phyloP scores from a whole-genome alignment of 352 stramenopile genomes.

The Globisporangium orthogonon region DNA sequence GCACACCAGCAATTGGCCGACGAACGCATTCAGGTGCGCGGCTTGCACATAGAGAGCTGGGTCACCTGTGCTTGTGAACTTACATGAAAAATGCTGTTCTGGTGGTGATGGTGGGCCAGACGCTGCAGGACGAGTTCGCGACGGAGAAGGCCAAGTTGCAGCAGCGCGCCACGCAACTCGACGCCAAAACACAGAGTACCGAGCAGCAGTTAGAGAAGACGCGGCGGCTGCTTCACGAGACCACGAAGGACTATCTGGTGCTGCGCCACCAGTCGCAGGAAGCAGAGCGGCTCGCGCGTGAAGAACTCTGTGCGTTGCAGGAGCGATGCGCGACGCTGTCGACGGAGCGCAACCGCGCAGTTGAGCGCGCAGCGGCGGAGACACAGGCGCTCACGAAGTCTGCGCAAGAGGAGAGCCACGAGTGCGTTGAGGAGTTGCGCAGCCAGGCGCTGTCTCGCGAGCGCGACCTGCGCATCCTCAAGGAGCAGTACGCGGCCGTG shows the following conservation, averaged over 20 bases:
- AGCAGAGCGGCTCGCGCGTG: slow-evolving; percentile 41
- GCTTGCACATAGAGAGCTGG: neutral
- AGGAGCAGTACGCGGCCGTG: slow-evolving; percentile 70
- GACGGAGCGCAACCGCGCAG: slow-evolving; percentile 33
- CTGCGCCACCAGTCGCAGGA: slow-evolving; percentile 65
- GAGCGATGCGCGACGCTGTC: slow-evolving; percentile 29
- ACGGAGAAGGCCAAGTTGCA: slow-evolving; percentile 46
- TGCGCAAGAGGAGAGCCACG: slow-evolving; percentile 47
- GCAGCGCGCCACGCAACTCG: slow-evolving; percentile 26
- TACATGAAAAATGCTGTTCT: too few species aligned
- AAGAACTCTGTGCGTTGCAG: slow-evolving; percentile 43
- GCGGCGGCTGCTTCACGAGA: slow-evolving; percentile 54
- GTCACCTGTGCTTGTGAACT: too few species aligned
- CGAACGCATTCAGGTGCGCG: slow-evolving; percentile 46
- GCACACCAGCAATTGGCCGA: slow-evolving; percentile 47
- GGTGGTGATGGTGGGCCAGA: slow-evolving; percentile 13
- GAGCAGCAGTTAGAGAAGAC: slow-evolving; percentile 50
- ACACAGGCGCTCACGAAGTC: slow-evolving; percentile 37
- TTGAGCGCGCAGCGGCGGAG: slow-evolving; percentile 37
- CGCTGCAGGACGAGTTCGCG: slow-evolving; percentile 45
- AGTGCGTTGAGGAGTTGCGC: slow-evolving; percentile 45
- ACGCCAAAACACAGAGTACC: slow-evolving; percentile 26
- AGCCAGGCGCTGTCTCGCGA: slow-evolving; percentile 51
- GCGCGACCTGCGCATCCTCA: slow-evolving; percentile 63
- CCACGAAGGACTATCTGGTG: slow-evolving; percentile 74